Percentiles rank a stretch among this genome's conserved stretches.
These are phyloP conservation scores for Phytophthora cactorum DNA, from an alignment of 352 stramenopile genomes.

Conservation along the genomic window DNA sequence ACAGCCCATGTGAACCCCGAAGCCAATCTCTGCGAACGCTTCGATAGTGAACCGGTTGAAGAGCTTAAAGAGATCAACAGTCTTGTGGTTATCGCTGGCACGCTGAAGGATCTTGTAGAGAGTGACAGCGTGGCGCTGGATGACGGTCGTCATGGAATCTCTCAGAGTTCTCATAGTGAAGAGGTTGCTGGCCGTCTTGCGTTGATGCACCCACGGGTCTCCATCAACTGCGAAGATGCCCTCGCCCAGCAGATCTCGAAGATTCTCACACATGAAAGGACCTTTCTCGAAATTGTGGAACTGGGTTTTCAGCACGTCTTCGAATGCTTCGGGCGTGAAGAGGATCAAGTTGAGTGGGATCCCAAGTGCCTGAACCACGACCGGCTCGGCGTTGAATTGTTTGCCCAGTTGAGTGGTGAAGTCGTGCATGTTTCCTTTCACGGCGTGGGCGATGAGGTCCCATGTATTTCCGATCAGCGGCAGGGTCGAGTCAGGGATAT, in stretches of 20 bases:
- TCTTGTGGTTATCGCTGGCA: neutral
- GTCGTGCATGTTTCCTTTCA: slow-evolving; percentile 52
- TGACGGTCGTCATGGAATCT: slow-evolving; percentile 41
- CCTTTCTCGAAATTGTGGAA: slow-evolving; percentile 80
- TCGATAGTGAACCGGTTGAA: slow-evolving; percentile 71
- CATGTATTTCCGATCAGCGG: too few relatives aligned
- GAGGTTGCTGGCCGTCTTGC: slow-evolving; percentile 85
- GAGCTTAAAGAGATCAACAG: slow-evolving; percentile 48
- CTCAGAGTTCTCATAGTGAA: slow-evolving; percentile 62
- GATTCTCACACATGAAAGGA: slow-evolving; percentile 33
- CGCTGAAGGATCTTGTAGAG: slow-evolving; percentile 32
- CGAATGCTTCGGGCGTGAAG: slow-evolving; percentile 43
- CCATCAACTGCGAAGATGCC: slow-evolving; percentile 78
- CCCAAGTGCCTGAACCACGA: slow-evolving; percentile 37
- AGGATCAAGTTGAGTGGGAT: slow-evolving; percentile 38
- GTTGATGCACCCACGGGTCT: slow-evolving; percentile 64
- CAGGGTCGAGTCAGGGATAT: too few relatives aligned
- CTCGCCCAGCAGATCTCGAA: slow-evolving; percentile 59
- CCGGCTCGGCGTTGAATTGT: slow-evolving; percentile 33
- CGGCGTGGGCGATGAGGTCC: too few relatives aligned
- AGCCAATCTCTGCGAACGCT: slow-evolving; percentile 71
- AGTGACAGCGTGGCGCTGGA: slow-evolving; percentile 31
- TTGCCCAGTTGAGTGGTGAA: too few relatives aligned
- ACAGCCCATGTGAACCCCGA: slow-evolving; percentile 55
- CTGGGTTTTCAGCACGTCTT: slow-evolving; percentile 61